These are phyloP conservation scores for Microdochium nivale DNA, from an alignment of 2,329 filamentous ascomycete genomes.

Conservation along the genomic window DNA sequence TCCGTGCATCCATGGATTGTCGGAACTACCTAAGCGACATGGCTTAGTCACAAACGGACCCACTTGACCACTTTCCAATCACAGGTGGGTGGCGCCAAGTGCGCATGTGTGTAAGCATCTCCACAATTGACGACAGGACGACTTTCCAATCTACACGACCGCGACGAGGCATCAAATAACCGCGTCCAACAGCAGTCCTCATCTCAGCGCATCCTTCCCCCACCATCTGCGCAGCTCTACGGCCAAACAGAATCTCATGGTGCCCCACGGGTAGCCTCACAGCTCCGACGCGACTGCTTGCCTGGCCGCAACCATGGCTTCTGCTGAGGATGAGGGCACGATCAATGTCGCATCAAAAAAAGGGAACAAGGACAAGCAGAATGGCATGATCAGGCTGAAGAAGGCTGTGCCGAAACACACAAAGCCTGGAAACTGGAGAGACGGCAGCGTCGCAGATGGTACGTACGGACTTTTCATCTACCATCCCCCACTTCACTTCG, in stretches of 20 bases:
- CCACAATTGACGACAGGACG: neutral
- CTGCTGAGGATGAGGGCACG: conserved; percentile 45
- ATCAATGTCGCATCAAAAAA: conserved; percentile 57
- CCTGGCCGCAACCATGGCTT: conserved; percentile 10
- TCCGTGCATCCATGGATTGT: too few relatives aligned
- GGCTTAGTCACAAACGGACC: too few relatives aligned
- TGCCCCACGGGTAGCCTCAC: conserved; percentile 1
- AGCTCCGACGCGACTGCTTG: conserved; percentile 3
- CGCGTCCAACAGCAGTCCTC: neutral
- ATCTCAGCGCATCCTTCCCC: neutral
- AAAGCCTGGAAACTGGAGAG: conserved; percentile 64
- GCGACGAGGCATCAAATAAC: neutral
- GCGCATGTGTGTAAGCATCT: neutral
- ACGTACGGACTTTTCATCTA: conserved; percentile 11
- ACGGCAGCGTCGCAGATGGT: conserved; percentile 57
- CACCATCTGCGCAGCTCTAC: neutral
- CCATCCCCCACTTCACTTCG: neutral
- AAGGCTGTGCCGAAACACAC: conserved; percentile 52
- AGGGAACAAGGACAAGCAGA: conserved; percentile 30
- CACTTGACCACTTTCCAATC: too few relatives aligned
- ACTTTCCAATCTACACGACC: neutral
- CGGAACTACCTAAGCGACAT: too few relatives aligned
- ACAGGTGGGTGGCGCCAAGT: too few relatives aligned
- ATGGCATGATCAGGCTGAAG: conserved; percentile 52
- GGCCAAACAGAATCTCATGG: conserved; percentile 1